These are phyloP conservation scores for Thuja plicata DNA, from an alignment of 83 land plant species.

Conservation along the genomic window DNA sequence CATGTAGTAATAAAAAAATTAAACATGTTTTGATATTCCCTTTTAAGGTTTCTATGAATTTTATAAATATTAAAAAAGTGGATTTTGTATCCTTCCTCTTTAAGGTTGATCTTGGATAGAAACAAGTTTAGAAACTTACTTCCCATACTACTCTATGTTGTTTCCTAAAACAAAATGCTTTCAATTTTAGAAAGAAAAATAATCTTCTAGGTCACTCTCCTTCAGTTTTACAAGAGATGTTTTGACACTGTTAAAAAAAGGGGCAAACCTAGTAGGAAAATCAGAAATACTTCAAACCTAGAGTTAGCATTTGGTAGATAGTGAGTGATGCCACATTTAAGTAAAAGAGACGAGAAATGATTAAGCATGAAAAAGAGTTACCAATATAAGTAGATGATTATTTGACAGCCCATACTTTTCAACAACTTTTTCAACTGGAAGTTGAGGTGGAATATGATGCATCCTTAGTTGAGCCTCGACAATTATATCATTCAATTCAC, in stretches of 20 bases:
- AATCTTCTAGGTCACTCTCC: not conserved
- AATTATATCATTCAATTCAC: conserved; percentile 56
- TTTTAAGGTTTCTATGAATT: not conserved
- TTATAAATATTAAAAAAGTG: not conserved
- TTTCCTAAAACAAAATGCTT: not conserved
- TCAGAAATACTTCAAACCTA: not conserved
- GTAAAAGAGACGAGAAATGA: not conserved
- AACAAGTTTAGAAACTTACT: not conserved
- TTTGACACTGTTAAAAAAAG: not conserved
- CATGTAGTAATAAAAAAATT: not conserved
- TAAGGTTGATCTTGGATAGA: not conserved
- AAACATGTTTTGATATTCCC: not conserved
- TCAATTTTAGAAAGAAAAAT: not conserved
- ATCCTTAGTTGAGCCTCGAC: conserved; percentile 52
- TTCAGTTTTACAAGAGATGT: not conserved
- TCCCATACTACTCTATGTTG: not conserved
- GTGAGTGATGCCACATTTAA: not conserved
- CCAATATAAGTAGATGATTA: conserved; percentile 51
- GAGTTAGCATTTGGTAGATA: not conserved
- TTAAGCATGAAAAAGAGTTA: conserved; percentile 1
- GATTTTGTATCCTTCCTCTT: not conserved
- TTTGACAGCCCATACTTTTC: conserved; percentile 33
- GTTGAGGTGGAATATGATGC: conserved; percentile 40
- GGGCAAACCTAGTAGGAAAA: not conserved
- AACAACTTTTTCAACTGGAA: conserved; percentile 38